These are phyloP conservation scores for Lentinula boryana DNA, from an alignment of 768 basidiomycete species.

Conservation along the genomic window DNA sequence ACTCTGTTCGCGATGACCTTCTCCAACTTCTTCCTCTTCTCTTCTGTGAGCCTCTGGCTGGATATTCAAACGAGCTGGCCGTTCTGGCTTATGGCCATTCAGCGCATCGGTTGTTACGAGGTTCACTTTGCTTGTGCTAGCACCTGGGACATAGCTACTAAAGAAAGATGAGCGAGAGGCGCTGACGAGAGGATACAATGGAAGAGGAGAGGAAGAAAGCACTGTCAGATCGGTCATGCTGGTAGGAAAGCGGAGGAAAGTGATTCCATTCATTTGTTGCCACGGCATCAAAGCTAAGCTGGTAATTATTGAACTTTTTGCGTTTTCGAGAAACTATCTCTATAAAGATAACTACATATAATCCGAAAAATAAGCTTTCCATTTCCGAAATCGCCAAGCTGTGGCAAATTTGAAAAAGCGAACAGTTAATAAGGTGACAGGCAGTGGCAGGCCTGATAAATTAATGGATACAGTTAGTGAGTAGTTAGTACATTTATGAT, in stretches of 20 bases:
- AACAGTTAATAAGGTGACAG: no score
- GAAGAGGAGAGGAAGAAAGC: slow-evolving; percentile 33
- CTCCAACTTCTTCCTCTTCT: slow-evolving; percentile 13
- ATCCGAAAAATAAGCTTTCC: no score
- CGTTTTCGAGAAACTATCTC: no score
- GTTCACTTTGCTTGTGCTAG: slow-evolving; percentile 5
- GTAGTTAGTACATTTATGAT: no score
- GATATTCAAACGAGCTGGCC: not conserved
- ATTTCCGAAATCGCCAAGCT: no score
- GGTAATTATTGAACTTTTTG: no score
- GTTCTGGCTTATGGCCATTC: not conserved
- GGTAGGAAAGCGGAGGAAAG: not conserved
- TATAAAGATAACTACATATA: no score
- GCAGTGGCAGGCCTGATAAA: no score
- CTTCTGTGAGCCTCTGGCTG: not conserved
- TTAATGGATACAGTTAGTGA: no score
- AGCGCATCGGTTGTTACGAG: not conserved
- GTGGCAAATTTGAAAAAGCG: no score
- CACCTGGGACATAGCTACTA: slow-evolving; percentile 11
- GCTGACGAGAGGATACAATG: slow-evolving; percentile 26
- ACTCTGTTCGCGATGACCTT: not conserved
- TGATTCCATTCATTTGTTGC: not conserved
- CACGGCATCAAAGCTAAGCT: not conserved
- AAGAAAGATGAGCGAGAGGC: slow-evolving; percentile 15
- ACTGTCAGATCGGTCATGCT: slow-evolving; percentile 48